These are phyloP conservation scores for Hyphopichia fennica DNA, from an alignment of 1,139 yeast genomes.

Conservation along the genomic window DNA sequence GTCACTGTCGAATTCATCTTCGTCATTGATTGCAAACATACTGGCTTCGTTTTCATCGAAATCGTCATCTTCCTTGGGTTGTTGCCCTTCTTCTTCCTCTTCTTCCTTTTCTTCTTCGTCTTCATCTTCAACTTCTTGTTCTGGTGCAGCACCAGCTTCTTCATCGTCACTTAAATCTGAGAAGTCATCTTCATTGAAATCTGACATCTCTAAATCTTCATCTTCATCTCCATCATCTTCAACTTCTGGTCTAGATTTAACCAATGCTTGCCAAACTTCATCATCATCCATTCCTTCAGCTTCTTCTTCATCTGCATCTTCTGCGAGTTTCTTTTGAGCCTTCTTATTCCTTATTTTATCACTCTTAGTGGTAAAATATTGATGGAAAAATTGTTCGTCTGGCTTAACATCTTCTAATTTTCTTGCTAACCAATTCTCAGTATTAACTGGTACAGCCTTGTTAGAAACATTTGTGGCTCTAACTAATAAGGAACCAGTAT, in stretches of 20 bases:
- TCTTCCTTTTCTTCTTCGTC: constrained; percentile 27
- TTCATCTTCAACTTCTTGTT: constrained; percentile 26
- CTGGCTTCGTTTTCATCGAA: constrained; percentile 22
- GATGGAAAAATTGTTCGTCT: constrained; percentile 87
- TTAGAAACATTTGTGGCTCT: constrained; percentile 55
- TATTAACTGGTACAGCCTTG: constrained; percentile 66
- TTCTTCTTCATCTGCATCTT: constrained; percentile 18
- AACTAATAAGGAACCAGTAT: constrained; percentile 74
- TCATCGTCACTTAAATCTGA: constrained; percentile 26
- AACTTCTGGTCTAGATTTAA: constrained; percentile 78
- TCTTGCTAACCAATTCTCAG: constrained; percentile 78
- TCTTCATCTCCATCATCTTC: constrained; percentile 51
- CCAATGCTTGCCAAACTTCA: constrained; percentile 87
- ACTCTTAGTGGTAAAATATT: constrained; percentile 72
- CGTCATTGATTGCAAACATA: constrained; percentile 32
- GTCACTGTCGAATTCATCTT: constrained; percentile 41
- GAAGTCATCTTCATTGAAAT: constrained; percentile 47
- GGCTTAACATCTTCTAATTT: constrained; percentile 70
- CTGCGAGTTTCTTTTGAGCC: constrained; percentile 9
- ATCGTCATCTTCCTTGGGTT: constrained; percentile 12
- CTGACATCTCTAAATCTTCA: constrained; percentile 47
- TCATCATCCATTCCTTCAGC: constrained; percentile 49
- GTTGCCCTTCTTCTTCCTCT: constrained; percentile 21
- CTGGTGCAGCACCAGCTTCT: constrained; percentile 28
- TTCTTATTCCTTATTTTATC: constrained; percentile 41